Conservation (phyloP, 2,329 filamentous ascomycete species). For the Phaeosphaeriaceae sp. region DNA sequence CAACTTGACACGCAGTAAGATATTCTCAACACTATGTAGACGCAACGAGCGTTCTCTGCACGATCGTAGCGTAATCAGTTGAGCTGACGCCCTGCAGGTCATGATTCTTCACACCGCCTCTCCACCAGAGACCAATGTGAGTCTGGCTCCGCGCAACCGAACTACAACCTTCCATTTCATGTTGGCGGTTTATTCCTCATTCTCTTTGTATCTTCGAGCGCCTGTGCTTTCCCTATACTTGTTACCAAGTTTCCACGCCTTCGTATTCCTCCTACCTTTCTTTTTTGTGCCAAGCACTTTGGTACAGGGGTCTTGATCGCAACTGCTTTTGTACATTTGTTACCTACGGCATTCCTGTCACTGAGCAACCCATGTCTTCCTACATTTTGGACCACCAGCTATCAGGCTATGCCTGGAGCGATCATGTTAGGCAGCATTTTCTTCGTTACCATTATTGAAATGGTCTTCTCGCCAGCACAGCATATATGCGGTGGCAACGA, state of each 20-base stretch:
- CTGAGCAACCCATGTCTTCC: constrained; percentile 58
- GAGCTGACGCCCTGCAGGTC: constrained; percentile 9
- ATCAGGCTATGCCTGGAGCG: constrained; percentile 66
- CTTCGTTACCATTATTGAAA: constrained; percentile 65
- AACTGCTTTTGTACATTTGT: constrained; percentile 79
- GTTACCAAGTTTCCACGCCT: constrained; percentile 65
- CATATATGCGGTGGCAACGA: constrained; percentile 63
- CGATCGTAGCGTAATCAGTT: neutral
- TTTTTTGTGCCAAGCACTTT: constrained; percentile 63
- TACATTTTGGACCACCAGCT: constrained; percentile 62
- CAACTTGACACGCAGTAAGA: constrained; percentile 15
- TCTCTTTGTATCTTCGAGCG: constrained; percentile 45
- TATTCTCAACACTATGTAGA: neutral
- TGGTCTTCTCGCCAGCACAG: constrained; percentile 63
- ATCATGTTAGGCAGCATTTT: constrained; percentile 69
- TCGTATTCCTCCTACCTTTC: constrained; percentile 65
- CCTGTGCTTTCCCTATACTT: constrained; percentile 67
- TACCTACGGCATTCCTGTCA: constrained; percentile 64
- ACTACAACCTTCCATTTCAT: constrained; percentile 41
- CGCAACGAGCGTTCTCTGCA: no score
- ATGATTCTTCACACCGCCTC: constrained; percentile 9
- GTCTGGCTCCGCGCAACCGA: constrained; percentile 23
- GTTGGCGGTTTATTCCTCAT: constrained; percentile 44
- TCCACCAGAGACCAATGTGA: constrained; percentile 30
- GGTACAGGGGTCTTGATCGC: constrained; percentile 81